Evolutionary conservation across 768 basidiomycete species (phyloP), one percentile per base, ranked within the genome.

Genomic region (Tylopilus cervinicoccineus): DNA sequence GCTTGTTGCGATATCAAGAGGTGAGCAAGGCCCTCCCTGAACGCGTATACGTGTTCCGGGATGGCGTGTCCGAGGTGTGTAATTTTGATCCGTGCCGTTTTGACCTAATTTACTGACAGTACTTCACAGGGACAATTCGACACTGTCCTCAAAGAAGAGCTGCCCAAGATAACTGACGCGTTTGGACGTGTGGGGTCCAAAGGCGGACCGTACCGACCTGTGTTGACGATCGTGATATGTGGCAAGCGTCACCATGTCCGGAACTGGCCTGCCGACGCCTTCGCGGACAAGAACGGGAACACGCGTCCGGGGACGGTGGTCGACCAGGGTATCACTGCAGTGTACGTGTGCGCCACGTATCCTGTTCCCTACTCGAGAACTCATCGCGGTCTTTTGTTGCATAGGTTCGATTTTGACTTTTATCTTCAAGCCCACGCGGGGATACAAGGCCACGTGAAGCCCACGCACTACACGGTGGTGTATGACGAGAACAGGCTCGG

Each of bases 291-390:
- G 45, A 88, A 86, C 48, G 88, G 88, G 1, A 91, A 93, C 57
- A 87, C 88, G 0, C 74, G 73, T 3, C 84, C 89, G 0, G 89
- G 89, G 2, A 90, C 90, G 0, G 79, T 93, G 5, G 82, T 89
- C 11, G 89, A 93, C 63, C 77, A 78, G 59, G 89, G 89, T 5
- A 71, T 91, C 31, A 89, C 89, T 3, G 79, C 76, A 1, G 76
- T 83, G 79, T 84, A 72, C 41, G 77, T 55, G 6, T 4, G 1
- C 16, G 43, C 39, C 14, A 5, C 26, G 26, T 4, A 32, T 42
- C 22, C 22, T 2, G 24, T 11, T 1, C 6, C 11, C 4, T 13
- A 38, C 26, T 48, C 14, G 31, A 40, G 33, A 11, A 5, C 20
- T 22, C 43, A 26, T 5, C 29, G 20, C 19, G 34, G 10, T 3